Percentiles rank a stretch among this genome's conserved stretches.
Evolutionary conservation across 768 basidiomycete species (phyloP).

Genomic region (Russula abietina): DNA sequence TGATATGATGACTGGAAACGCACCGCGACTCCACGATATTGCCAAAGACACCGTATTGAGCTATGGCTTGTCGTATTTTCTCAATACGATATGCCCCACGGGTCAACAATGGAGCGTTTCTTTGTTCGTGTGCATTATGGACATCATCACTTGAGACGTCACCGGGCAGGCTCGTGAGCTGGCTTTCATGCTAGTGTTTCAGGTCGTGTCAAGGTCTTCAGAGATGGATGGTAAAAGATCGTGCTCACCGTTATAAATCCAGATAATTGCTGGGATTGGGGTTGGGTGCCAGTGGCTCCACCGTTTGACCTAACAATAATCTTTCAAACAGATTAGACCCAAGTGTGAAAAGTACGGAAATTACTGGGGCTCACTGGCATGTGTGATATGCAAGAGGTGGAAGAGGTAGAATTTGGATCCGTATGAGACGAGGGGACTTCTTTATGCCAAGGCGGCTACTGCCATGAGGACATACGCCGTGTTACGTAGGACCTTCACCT

Average conservation of each 20-base stretch:
- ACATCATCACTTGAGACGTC: slow-evolving; percentile 1
- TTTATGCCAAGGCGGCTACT: slow-evolving; percentile 7
- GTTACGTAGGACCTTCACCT: slow-evolving; percentile 9
- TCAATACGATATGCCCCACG: slow-evolving; percentile 27
- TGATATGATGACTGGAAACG: not conserved
- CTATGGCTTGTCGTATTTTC: slow-evolving; percentile 27
- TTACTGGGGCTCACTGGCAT: slow-evolving; percentile 6
- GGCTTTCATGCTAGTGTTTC: slow-evolving; percentile 9
- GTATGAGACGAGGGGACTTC: not conserved
- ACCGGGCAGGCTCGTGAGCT: slow-evolving; percentile 3
- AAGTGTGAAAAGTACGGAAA: not conserved
- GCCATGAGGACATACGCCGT: not conserved
- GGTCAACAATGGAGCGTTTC: slow-evolving; percentile 31
- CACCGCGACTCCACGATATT: slow-evolving; percentile 21
- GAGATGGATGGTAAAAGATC: not conserved
- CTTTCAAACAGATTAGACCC: not conserved
- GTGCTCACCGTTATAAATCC: not conserved
- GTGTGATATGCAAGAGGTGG: not conserved
- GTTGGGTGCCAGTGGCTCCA: not conserved
- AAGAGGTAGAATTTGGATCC: not conserved
- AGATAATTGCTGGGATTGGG: not conserved
- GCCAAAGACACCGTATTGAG: slow-evolving; percentile 63
- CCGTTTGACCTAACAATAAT: not conserved
- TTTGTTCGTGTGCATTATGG: slow-evolving; percentile 26
- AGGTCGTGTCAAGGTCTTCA: not conserved